Evolutionary conservation across 495 filamentous ascomycete genomes (phyloP), one percentile per base, ranked within the genome.

Genomic region (Cladorrhinum samala): DNA sequence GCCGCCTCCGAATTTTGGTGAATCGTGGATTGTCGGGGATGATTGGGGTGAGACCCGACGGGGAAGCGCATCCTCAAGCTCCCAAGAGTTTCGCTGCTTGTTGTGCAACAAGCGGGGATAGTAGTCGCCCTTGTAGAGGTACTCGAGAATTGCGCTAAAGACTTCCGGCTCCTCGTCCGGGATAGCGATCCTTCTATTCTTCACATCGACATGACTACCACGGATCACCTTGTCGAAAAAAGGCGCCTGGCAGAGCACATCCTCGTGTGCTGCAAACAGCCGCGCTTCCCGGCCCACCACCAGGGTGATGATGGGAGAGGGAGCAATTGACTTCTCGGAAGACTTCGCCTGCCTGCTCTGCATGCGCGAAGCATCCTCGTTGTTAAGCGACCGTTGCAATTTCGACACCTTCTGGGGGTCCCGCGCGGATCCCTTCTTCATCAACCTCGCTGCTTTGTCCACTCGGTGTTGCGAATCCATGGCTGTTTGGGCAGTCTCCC

Each of bases 101-200:
- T 86, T 86, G 68, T 87, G 84, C 21, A 83, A 58, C 46, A 92
- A 72, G 49, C 83, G 79, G 2, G 87, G 91, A 59, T 86, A 92
- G 72, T 96, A 96, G 71, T 95, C 91, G 75, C 90, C 79, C 72
- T 91, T 91, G 82, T 95, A 95, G 54, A 95, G 85, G 67, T 89
- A 95, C 67, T 95, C 90, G 60, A 96, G 85, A 30, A 96, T 77
- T 23, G 84, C 88, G 59, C 89, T 92, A 74, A 96, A 88, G 68
- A 93, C 79, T 69, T 94, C 89, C 19, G 91, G 86, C 63, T 90
- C 81, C 71, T 95, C 91, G 61, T 90, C 82, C 9, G 89, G 86
- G 42, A 96, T 82, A 46, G 82, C 73, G 71, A 95, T 84, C 55
- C 80, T 80, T 68, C 85, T 87, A 64, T 76, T 74, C 59, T 74